These are phyloP conservation scores for Trifolium subterraneum DNA, from an alignment of 306 rosid genomes.

Conservation along the genomic window DNA sequence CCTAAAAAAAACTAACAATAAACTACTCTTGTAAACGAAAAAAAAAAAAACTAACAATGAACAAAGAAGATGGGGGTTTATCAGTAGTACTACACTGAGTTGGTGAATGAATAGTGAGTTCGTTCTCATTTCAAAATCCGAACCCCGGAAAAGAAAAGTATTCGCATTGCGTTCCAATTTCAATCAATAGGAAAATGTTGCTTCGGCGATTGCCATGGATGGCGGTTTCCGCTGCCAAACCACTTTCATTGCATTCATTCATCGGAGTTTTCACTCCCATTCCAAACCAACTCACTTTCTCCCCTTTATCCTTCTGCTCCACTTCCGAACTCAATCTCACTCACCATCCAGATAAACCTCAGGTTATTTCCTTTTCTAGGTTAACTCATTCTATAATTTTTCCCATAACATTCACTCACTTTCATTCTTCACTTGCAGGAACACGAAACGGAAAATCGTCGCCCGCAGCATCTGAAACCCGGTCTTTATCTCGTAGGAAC, in stretches of 20 bases:
- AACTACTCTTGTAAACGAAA: too few species aligned
- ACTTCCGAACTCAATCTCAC: constrained; percentile 45
- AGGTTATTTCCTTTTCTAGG: constrained; percentile 44
- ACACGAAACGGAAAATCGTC: constrained; percentile 15
- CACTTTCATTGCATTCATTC: constrained; percentile 43
- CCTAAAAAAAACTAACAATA: too few species aligned
- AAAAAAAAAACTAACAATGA: too few species aligned
- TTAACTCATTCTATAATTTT: background rate
- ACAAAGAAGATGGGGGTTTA: too few species aligned
- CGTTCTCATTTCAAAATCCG: too few species aligned
- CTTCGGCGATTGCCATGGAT: constrained; percentile 61
- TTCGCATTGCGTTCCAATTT: too few species aligned
- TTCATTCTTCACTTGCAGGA: constrained; percentile 28
- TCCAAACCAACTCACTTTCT: constrained; percentile 31
- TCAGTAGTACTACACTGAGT: too few species aligned
- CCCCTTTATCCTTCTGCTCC: constrained; percentile 38
- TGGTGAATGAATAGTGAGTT: too few species aligned
- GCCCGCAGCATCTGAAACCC: constrained; percentile 50
- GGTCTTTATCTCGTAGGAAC: constrained; percentile 93
- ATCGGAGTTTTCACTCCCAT: constrained; percentile 6
- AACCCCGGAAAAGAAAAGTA: too few species aligned
- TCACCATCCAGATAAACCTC: constrained; percentile 52
- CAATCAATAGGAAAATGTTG: too few species aligned
- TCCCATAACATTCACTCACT: background rate
- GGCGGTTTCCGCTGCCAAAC: constrained; percentile 50